Evolutionary conservation across 129 eudicot species (phyloP).

Genomic region (Oenanthe sinensis): DNA sequence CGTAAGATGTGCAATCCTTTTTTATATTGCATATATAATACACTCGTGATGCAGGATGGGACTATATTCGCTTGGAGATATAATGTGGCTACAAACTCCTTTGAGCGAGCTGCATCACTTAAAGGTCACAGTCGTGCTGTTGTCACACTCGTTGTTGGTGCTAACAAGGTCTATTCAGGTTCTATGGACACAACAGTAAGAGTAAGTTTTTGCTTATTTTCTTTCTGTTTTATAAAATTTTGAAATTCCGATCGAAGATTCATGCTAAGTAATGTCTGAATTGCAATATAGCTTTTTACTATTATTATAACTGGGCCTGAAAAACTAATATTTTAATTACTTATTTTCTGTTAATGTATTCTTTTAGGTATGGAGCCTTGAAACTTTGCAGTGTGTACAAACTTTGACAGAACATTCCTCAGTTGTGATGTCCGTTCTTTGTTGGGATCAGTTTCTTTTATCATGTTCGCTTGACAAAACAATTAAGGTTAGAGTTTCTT

Average conservation of each 20-base stretch:
- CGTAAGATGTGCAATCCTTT: background rate
- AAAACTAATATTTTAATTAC: background rate
- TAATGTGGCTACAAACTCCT: slow-evolving; percentile 53
- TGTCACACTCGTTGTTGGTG: slow-evolving; percentile 87
- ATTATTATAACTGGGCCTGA: background rate
- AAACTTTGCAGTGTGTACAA: slow-evolving; percentile 79
- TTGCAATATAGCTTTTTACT: background rate
- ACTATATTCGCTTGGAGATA: slow-evolving; percentile 89
- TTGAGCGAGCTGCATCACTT: slow-evolving; percentile 95
- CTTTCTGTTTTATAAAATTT: background rate
- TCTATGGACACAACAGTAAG: slow-evolving; percentile 81
- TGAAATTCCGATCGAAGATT: background rate
- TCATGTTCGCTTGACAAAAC: slow-evolving; percentile 88
- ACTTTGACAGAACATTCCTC: slow-evolving; percentile 66
- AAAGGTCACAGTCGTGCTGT: slow-evolving; percentile 77
- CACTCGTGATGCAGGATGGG: slow-evolving; percentile 55
- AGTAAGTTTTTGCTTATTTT: slow-evolving; percentile 32
- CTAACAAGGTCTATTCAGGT: slow-evolving; percentile 83
- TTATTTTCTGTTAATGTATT: background rate
- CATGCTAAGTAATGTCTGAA: background rate
- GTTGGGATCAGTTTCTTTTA: slow-evolving; percentile 94
- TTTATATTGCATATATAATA: background rate
- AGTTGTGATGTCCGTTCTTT: slow-evolving; percentile 97
- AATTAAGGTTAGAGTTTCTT: slow-evolving; percentile 44
- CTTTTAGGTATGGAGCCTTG: slow-evolving; percentile 92